Percentiles rank a stretch among this genome's conserved stretches.
These are phyloP conservation scores for Rauvolfia tetraphylla DNA, from an alignment of 257 asterid species.

Conservation along the genomic window DNA sequence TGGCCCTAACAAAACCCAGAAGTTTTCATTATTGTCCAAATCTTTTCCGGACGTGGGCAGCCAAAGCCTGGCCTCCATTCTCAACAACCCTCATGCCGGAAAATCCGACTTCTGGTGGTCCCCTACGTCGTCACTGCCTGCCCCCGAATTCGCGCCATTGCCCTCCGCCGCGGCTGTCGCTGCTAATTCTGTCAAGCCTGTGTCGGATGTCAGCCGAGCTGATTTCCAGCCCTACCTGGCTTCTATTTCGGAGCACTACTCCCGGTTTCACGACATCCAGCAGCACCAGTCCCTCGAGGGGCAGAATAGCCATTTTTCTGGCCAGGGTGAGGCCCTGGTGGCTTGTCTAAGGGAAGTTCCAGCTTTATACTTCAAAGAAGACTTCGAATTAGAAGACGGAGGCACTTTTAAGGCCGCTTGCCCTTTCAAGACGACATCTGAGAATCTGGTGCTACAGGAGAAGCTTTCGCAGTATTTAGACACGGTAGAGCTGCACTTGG, in stretches of 20 bases:
- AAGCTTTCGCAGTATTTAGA: conserved; percentile 91
- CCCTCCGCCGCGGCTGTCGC: conserved; percentile 44
- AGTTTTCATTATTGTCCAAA: conserved; percentile 37
- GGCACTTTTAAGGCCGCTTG: conserved; percentile 85
- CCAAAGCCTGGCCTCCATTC: conserved; percentile 92
- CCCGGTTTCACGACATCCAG: conserved; percentile 78
- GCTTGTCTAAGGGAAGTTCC: conserved; percentile 97
- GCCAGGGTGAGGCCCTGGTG: conserved; percentile 86
- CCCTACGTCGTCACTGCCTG: conserved; percentile 55
- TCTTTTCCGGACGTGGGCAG: conserved; percentile 54
- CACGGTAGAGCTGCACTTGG: conserved; percentile 95
- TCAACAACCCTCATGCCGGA: conserved; percentile 83
- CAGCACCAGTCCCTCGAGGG: conserved; percentile 75
- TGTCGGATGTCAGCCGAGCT: conserved; percentile 65
- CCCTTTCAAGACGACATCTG: conserved; percentile 72
- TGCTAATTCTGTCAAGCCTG: conserved; percentile 27
- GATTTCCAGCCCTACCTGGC: conserved; percentile 62
- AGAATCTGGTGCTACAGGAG: conserved; percentile 88
- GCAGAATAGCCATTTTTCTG: conserved; percentile 44
- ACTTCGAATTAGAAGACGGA: conserved; percentile 87
- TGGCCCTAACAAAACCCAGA: conserved; percentile 25
- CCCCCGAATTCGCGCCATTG: conserved; percentile 69
- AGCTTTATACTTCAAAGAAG: conserved; percentile 81
- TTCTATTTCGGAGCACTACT: conserved; percentile 57
- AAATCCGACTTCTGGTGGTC: conserved; percentile 78